A percentile compares a stretch with the other conserved stretches of the same genome.
phyloP scores from a whole-genome alignment of 108 stramenopile genomes.

The Aurantiochytrium sp. region DNA sequence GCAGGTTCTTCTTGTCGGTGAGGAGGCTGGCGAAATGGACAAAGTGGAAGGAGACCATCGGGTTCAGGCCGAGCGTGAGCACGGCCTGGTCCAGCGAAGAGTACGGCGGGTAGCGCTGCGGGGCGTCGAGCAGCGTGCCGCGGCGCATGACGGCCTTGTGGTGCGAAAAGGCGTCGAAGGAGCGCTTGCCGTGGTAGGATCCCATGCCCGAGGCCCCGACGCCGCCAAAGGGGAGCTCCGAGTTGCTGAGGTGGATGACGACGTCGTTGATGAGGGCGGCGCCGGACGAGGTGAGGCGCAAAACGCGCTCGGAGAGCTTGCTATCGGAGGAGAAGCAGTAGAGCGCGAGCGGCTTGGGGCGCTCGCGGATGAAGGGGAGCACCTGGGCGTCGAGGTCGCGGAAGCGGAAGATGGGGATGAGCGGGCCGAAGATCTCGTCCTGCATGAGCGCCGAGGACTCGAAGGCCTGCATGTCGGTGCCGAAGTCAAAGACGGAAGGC shows the following conservation, averaged over 20 bases:
- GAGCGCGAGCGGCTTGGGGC: conserved; percentile 40
- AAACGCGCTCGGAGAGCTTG: background rate
- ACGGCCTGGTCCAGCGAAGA: background rate
- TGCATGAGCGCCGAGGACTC: conserved; percentile 29
- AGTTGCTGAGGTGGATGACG: conserved; percentile 28
- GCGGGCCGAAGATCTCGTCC: conserved; percentile 50
- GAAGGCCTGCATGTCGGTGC: background rate
- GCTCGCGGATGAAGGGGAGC: background rate
- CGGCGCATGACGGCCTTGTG: conserved; percentile 8
- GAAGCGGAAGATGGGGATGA: conserved; percentile 32
- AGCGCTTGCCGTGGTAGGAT: conserved; percentile 21
- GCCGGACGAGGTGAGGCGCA: conserved; percentile 34
- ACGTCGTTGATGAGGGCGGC: conserved; percentile 39
- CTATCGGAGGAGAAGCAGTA: conserved; percentile 36
- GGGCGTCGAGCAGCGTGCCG: background rate
- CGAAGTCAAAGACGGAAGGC: conserved; percentile 31
- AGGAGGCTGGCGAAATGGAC: background rate
- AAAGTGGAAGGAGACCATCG: background rate
- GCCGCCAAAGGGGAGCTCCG: conserved; percentile 48
- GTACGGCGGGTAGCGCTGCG: conserved; percentile 33
- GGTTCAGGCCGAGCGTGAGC: background rate
- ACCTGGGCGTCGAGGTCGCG: conserved; percentile 14
- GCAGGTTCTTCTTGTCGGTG: background rate
- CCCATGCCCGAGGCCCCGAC: conserved; percentile 45
- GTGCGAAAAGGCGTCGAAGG: conserved; percentile 23